Percentiles rank a stretch among this genome's conserved stretches.
phyloP scores from a whole-genome alignment of 2,329 filamentous ascomycete genomes.

The Fusarium drepaniforme region DNA sequence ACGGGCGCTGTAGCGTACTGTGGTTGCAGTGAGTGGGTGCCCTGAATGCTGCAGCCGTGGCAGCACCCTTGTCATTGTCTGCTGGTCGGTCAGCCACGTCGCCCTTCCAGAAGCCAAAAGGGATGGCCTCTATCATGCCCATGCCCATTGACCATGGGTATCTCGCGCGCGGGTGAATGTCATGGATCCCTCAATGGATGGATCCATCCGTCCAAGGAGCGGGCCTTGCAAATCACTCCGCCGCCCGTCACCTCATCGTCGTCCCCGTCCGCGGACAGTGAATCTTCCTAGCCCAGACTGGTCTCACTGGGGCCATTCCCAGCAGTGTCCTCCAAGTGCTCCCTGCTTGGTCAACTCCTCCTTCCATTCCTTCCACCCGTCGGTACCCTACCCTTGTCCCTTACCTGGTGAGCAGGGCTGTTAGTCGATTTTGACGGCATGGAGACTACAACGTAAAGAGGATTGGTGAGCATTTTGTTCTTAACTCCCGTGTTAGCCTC shows the following conservation, averaged over 20 bases:
- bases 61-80: conserved; percentile 11
- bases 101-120: conserved; percentile 26
- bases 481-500: conserved; percentile 23
- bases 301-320: neutral
- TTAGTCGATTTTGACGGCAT: conserved; percentile 34
- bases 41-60: conserved; percentile 22
- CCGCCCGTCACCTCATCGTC: conserved; percentile 9
- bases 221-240: conserved; percentile 25
- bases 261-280: neutral
- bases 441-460: conserved; percentile 19
- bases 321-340: conserved; percentile 12
- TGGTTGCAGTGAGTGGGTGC: conserved; percentile 16
- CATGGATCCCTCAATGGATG: neutral
- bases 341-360: conserved; percentile 12
- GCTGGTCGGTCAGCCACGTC: conserved; percentile 5
- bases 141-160: neutral
- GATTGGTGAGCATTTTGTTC: conserved; percentile 25
- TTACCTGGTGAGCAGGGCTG: conserved; percentile 20
- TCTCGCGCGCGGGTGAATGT: neutral
- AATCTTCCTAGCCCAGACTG: conserved; percentile 4
- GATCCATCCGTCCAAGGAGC: neutral
- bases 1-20: conserved; percentile 6
- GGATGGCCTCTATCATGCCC: conserved; percentile 2
- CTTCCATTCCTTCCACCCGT: conserved; percentile 19
- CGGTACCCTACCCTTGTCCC: conserved; percentile 17